phyloP scores from a whole-genome alignment of 106 monocot genomes.

The Triglochin maritima region DNA sequence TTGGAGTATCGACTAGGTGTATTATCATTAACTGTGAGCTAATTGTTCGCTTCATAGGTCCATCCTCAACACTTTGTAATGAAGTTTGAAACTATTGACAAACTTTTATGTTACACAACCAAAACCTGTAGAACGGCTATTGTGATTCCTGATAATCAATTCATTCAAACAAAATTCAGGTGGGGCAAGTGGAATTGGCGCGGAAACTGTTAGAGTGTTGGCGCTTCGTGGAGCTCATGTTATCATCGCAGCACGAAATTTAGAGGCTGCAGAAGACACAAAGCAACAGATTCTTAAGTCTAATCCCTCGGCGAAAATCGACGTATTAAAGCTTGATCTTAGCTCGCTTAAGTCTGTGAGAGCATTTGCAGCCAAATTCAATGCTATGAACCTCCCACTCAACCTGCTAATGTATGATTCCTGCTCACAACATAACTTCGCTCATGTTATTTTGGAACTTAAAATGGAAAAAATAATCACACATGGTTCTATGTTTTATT shows the following conservation, averaged over 20 bases:
- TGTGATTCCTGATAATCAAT: not conserved
- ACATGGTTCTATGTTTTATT: too few relatives aligned
- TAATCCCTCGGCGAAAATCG: conserved; percentile 39
- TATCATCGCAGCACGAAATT: conserved; percentile 69
- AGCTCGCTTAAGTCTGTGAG: conserved; percentile 69
- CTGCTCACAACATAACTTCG: too few relatives aligned
- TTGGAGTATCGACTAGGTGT: not conserved
- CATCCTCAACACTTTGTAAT: not conserved
- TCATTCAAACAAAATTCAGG: conserved; percentile 20
- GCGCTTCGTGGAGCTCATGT: conserved; percentile 72
- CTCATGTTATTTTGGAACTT: too few relatives aligned
- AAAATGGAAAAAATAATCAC: too few relatives aligned
- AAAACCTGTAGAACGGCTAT: too few relatives aligned
- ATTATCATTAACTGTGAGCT: not conserved
- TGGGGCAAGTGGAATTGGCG: conserved; percentile 79
- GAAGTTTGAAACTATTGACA: too few relatives aligned
- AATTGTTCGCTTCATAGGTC: not conserved
- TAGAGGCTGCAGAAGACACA: conserved; percentile 35
- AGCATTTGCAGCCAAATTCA: conserved; percentile 48
- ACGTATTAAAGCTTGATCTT: conserved; percentile 75
- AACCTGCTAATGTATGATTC: conserved; percentile 64
- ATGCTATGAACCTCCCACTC: conserved; percentile 49
- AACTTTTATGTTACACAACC: too few relatives aligned
- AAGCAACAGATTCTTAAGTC: conserved; percentile 35
- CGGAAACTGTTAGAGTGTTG: conserved; percentile 77